These are phyloP conservation scores for Pythium dissimile DNA, from an alignment of 352 stramenopile species.

Conservation along the genomic window DNA sequence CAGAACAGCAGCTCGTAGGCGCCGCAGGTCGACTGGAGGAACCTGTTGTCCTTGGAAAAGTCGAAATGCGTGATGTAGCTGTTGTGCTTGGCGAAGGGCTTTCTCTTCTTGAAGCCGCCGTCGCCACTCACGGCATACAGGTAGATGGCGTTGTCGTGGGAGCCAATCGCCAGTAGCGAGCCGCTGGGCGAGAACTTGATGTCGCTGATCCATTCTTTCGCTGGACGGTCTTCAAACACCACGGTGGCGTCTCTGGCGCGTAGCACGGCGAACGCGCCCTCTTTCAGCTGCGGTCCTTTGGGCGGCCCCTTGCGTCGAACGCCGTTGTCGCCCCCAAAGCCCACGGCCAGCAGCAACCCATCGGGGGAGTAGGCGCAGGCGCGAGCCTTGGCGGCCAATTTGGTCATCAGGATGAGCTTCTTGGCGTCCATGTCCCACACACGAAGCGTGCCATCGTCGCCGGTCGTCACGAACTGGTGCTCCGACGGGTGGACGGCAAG, in stretches of 20 bases:
- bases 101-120: conserved; percentile 45
- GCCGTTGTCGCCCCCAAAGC: conserved; percentile 59
- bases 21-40: conserved; percentile 76
- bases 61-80: conserved; percentile 85
- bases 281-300: conserved; percentile 30
- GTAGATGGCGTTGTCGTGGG: conserved; percentile 74
- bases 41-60: conserved; percentile 67
- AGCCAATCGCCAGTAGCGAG: conserved; percentile 47
- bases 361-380: conserved; percentile 87
- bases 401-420: conserved; percentile 33
- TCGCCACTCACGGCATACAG: conserved; percentile 33
- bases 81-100: conserved; percentile 77
- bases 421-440: conserved; percentile 79
- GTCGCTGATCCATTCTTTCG: conserved; percentile 76
- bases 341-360: conserved; percentile 81
- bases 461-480: conserved; percentile 61
- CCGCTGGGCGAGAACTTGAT: conserved; percentile 70
- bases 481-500: conserved; percentile 68
- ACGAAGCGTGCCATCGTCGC: conserved; percentile 79
- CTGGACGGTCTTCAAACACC: conserved; percentile 55
- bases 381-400: conserved; percentile 47
- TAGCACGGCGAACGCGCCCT: conserved; percentile 49
- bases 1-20: conserved; percentile 92
- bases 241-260: conserved; percentile 22
- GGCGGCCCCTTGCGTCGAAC: conserved; percentile 34